Evolutionary conservation across 164 flowering plant species (phyloP), one percentile per base, ranked within the genome.

Genomic region (Vitis rupestris): DNA sequence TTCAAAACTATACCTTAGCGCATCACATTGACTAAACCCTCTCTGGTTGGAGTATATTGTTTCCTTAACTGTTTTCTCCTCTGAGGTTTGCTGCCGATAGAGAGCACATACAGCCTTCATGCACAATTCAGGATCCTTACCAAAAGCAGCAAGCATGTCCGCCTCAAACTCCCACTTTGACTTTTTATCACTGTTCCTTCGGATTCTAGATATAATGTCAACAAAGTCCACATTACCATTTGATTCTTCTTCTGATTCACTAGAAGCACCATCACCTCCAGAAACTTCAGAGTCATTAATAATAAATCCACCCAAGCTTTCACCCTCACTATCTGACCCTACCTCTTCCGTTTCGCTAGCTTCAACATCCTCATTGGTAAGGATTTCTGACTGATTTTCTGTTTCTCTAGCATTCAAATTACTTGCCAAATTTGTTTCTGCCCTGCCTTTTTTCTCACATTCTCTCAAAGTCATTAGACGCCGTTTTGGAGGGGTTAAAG

Each of bases 21-120:
- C 90, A 74, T 92, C 95, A 70, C 66, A 71, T 66, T 79, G 81
- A 78, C 72, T 83, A 71, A 92, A 86, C 9, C 97, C 94, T 50
- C 85, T 77, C 29, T 57, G 51, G 65, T 88, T 86, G 14, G 6
- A 17, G 61, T 52, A 23, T 15, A 78, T 12, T 6, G 87, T 64
- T 37, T 47, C 80, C 71, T 81, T 80, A 17, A 55, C 3, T 14
- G 55, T 57, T 63, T 83, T 67, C 67, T 92, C 86, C 3, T 82
- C 86, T 27, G 76, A 58, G 8, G 86, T 87, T 72, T 90, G 94
- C 74, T 69, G 90, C 64, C 92, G 75, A 77, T 87, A 89, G 17
- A 92, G 82, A 72, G 89, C 91, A 78, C 97, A 92, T 10, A 92
- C 92, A 48, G 96, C 94, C 69, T 65, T 83, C 95, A 92, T 85